Evolutionary conservation across 2,329 filamentous ascomycete genomes (phyloP), one percentile per base, ranked within the genome.

Genomic region (Neobulgaria alba): DNA sequence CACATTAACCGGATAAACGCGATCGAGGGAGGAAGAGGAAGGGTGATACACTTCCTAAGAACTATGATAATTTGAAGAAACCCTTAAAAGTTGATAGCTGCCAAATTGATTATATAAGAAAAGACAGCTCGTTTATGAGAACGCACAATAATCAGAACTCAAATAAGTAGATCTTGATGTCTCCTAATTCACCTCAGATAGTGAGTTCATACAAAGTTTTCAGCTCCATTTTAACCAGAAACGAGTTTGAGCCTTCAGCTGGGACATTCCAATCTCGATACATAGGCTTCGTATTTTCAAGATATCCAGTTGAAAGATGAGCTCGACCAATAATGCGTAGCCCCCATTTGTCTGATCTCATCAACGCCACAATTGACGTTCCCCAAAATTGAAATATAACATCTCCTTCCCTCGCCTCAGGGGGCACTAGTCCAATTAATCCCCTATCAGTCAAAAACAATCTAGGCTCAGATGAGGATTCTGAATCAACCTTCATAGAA

Each of bases 361-460:
- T 16, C 10, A 41, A 10, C 9, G 32, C 32, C 3, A 29, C 21
- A 12, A 29, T 9, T 10, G n/a, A 8, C 4, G 38, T 41, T 12
- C 16, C 15, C 23, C n/a, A 23, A n/a, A 41, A 41, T 17, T 12
- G 14, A 15, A 31, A 41, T 15, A 41, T 35, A 2, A 35, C 31
- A 30, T 41, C 38, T n/a, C 38, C 38, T 7, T 12, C 12, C 29
- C 16, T 9, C 1, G 38, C 32, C 3, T 19, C 21, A 12, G 21
- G 30, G 20, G 38, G 38, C 5, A 23, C 38, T 18, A 36, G n/a
- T 9, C 38, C 38, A 26, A 41, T n/a, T 12, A 41, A 19, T 14
- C 26, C 5, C 5, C 29, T 36, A 9, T 18, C 19, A 3, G 30
- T 16, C 3, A 36, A 23, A 29, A 41, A 41, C 14, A 41, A 14